Base-by-base conservation (phyloP, 2,329 filamentous ascomycete genomes). In the Helminthosporium solani region DNA sequence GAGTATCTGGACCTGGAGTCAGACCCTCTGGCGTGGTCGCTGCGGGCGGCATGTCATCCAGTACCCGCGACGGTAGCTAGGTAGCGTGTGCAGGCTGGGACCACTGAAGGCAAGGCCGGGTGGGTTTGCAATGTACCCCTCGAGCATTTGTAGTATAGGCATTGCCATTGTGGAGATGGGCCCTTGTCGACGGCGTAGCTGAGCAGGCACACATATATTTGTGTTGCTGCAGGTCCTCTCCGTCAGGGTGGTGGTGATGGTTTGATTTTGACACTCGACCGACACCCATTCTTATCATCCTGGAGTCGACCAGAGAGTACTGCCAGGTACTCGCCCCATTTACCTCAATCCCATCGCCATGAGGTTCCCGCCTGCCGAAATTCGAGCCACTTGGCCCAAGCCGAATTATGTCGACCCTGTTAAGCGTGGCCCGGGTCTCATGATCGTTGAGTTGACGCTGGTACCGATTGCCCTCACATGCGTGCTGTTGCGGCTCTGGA, bases 401-500 rank as follows among this genome's bases (percentile, higher is more conserved):
- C 71, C 74, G 1, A 73, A 76, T 59, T 75, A 75, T 47, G 60
- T 64, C 37, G 49, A 76, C 45, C 74, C 74, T 1, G 55, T 62
- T 18, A 74, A 69, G 2, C 61, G 71, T 49, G 73, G 74, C 12
- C 59, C 69, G 15, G 68, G 63, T 5, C 56, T 76, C 14, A 64
- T 76, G 52, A 68, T 75, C n/a, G 58, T 70, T 16, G 68, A 71
- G 34, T 47, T 70, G 42, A 68, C 66, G 15, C 47, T 71, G 33
- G 51, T 70, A 16, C 66, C 68, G 7, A 55, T 70, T 38, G 68
- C 68, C 19, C 61, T 70, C 46, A 57, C 67, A 9, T 64, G 64
- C 19, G 65, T 71, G 16, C 55, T 61, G 31, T 55, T 70, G 15
- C 53, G 68, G 33, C 50, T 70, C 19, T 71, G 60, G 57, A 57